Percentiles rank a stretch among this genome's conserved stretches.
Conservation (phyloP, 257 asterid species). For the Solanum pennellii region DNA sequence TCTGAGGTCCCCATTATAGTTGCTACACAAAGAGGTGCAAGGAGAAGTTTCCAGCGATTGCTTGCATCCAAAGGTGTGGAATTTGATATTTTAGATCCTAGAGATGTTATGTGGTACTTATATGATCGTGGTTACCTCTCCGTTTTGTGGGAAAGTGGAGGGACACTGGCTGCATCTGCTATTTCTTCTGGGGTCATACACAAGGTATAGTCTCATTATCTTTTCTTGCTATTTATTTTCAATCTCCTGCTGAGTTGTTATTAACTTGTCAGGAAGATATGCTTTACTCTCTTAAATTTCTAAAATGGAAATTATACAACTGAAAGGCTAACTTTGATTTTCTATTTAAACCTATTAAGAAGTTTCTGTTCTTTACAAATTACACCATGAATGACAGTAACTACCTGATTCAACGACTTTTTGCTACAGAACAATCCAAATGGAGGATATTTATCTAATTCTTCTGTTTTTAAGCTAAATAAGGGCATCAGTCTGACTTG, state of each 20-base stretch:
- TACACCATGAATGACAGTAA: background rate
- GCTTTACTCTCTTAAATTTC: background rate
- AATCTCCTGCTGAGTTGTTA: background rate
- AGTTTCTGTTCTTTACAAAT: background rate
- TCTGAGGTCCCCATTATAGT: conserved; percentile 77
- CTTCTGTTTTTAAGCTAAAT: background rate
- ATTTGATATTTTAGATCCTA: conserved; percentile 82
- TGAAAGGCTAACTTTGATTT: background rate
- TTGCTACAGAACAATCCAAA: background rate
- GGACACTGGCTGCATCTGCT: conserved; percentile 91
- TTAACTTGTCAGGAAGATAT: background rate
- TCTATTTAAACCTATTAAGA: background rate
- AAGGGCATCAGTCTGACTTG: no score
- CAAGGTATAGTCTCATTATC: conserved; percentile 39
- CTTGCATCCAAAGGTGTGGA: conserved; percentile 97
- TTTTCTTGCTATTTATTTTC: background rate
- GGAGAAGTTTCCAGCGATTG: conserved; percentile 66
- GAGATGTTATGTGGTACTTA: conserved; percentile 72
- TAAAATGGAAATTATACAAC: background rate
- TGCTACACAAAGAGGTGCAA: conserved; percentile 93
- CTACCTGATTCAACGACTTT: background rate
- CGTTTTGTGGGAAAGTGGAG: conserved; percentile 96
- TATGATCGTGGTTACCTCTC: conserved; percentile 93
- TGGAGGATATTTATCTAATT: background rate
- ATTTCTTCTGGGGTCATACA: conserved; percentile 81